A percentile compares a stretch with the other conserved stretches of the same genome.
phyloP scores from a whole-genome alignment of 164 flowering plant species.

The Echeveria elegans region DNA sequence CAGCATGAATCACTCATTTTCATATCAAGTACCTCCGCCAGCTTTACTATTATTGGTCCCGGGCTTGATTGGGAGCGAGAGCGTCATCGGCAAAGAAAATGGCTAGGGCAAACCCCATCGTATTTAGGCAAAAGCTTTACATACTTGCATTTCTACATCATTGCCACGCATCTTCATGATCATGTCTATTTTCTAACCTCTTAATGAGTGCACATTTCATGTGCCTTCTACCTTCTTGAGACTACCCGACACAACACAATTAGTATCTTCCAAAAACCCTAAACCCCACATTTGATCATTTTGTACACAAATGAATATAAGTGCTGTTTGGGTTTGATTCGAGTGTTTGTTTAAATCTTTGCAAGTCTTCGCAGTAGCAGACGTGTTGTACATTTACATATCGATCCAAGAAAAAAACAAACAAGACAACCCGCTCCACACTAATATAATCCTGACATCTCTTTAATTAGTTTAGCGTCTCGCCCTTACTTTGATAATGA shows the following conservation, averaged over 20 bases:
- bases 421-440: neutral
- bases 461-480: no score
- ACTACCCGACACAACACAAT: neutral
- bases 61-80: neutral
- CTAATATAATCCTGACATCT: no score
- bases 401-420: neutral
- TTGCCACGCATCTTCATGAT: neutral
- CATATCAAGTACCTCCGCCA: neutral
- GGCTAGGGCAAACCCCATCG: neutral
- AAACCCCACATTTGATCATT: neutral
- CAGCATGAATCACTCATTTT: neutral
- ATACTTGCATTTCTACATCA: neutral
- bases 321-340: neutral
- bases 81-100: neutral
- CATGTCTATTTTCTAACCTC: neutral
- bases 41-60: neutral
- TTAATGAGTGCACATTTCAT: neutral
- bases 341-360: slow-evolving; percentile 3
- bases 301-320: neutral
- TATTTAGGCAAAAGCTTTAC: neutral
- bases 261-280: slow-evolving; percentile 1
- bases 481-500: no score
- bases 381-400: neutral
- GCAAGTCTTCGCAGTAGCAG: neutral
- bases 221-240: neutral